These are phyloP conservation scores for Allium cepa DNA, from an alignment of 106 monocot species.

Conservation along the genomic window DNA sequence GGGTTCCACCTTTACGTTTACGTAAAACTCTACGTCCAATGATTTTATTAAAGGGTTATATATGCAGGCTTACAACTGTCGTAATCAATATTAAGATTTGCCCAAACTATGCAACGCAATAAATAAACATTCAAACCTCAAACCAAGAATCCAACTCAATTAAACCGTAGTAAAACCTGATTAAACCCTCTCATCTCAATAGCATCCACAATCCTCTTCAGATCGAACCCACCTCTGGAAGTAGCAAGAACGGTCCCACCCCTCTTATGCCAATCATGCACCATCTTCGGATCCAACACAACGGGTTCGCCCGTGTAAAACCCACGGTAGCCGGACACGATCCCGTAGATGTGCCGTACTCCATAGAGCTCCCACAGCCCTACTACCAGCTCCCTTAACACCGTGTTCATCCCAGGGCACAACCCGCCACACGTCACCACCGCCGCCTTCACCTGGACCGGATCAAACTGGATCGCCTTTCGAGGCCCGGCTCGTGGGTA, in stretches of 20 bases:
- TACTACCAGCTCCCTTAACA: conserved; percentile 84
- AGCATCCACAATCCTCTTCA: conserved; percentile 62
- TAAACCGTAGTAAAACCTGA: conserved; percentile 33
- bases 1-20: too few species aligned
- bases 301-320: conserved; percentile 64
- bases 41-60: too few species aligned
- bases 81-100: too few species aligned
- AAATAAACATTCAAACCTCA: too few species aligned
- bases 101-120: too few species aligned
- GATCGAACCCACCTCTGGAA: conserved; percentile 75
- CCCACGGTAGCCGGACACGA: conserved; percentile 59
- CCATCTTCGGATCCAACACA: conserved; percentile 47
- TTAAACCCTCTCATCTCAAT: conserved; percentile 63
- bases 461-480: conserved; percentile 31
- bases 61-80: too few species aligned
- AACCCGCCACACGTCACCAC: conserved; percentile 86
- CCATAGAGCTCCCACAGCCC: conserved; percentile 76
- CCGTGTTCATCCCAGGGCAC: conserved; percentile 86
- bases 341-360: conserved; percentile 59
- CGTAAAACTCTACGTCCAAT: too few species aligned
- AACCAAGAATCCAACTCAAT: too few species aligned
- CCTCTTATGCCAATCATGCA: conserved; percentile 71
- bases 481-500: conserved; percentile 85
- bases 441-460: conserved; percentile 44
- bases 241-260: conserved; percentile 63